phyloP scores from a whole-genome alignment of 1,284 basidiomycete genomes.

The Leccinum subrobustum region DNA sequence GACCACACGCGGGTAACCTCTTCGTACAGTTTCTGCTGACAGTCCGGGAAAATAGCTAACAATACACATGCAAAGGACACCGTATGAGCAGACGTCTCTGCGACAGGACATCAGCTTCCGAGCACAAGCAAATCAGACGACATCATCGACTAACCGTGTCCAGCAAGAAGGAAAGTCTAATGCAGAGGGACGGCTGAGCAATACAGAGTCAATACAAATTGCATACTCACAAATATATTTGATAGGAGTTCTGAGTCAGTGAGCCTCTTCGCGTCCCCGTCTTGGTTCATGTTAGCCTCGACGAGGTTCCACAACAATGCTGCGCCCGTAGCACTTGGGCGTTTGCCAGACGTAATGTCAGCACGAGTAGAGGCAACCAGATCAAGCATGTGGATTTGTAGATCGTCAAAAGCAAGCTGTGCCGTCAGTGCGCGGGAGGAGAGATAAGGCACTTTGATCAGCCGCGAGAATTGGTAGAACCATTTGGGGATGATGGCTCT shows the following conservation, averaged over 20 bases:
- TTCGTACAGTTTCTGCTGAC: conserved; percentile 43
- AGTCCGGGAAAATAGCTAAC: conserved; percentile 46
- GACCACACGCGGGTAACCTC: conserved; percentile 40
- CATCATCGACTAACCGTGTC: conserved; percentile 20
- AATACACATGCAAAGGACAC: conserved; percentile 41
- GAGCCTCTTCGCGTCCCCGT: conserved; percentile 31
- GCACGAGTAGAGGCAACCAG: conserved; percentile 37
- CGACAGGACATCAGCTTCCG: conserved; percentile 1
- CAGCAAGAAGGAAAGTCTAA: conserved; percentile 41
- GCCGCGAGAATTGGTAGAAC: conserved; percentile 30
- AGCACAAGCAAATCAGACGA: background rate
- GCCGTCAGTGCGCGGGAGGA: conserved; percentile 30
- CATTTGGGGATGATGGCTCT: conserved; percentile 35
- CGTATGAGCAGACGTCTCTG: conserved; percentile 47
- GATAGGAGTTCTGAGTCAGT: conserved; percentile 46
- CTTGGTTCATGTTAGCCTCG: conserved; percentile 42
- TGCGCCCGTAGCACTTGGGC: conserved; percentile 31
- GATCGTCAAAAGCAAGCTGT: conserved; percentile 34
- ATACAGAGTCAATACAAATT: background rate
- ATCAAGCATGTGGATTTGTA: conserved; percentile 41
- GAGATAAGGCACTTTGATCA: conserved; percentile 36
- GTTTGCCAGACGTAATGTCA: conserved; percentile 29
- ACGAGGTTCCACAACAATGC: conserved; percentile 44
- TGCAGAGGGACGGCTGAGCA: background rate
- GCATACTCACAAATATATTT: conserved; percentile 42